Base-by-base conservation (phyloP, 1,139 yeast species). In the Zygoascus hellenicus region DNA sequence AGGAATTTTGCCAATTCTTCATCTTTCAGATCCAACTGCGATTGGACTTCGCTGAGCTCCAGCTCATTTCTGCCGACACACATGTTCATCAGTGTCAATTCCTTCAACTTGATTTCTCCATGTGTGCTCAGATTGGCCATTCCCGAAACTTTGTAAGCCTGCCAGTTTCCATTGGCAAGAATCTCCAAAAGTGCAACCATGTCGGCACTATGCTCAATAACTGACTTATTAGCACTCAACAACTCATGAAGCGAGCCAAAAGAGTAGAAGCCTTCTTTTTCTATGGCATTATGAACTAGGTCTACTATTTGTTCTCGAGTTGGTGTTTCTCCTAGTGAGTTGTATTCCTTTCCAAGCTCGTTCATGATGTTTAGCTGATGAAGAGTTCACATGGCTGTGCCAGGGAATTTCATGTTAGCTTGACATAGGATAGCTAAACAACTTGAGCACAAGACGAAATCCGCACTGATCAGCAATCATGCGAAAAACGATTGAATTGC, bases 101-200 rank as follows among this genome's bases (percentile, higher is more conserved):
- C 57, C 43, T 53, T 54, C n/a, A 58, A 54, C 42, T 58, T 58
- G 16, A 32, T 45, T 7, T 34, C 38, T 16, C 54, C 55, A 6
- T 36, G 32, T 9, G 41, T 47, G 28, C 47, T 49, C 42, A 58
- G 45, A 5, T 46, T 15, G n/a, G 10, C 26, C 2, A 13, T 28
- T 34, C 19, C 26, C 9, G 26, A n/a, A 11, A 9, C n/a, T 13
- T 19, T 34, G 29, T 56, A 57, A 33, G 50, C 54, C 2, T 22
- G 29, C 57, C 59, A 58, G 17, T 42, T 41, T 2, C 61, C 61
- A 43, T 56, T 51, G 11, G 54, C 52, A 41, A 54, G 57, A 9
- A 57, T 48, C 5, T 48, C 48, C 13, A 58, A 51, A 5, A 53
- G 38, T n/a, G 49, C 42, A 7, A 54, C 42, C 60, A 58, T 57